Conservation (phyloP, 257 asterid species). For the Solanum paucissectum region DNA sequence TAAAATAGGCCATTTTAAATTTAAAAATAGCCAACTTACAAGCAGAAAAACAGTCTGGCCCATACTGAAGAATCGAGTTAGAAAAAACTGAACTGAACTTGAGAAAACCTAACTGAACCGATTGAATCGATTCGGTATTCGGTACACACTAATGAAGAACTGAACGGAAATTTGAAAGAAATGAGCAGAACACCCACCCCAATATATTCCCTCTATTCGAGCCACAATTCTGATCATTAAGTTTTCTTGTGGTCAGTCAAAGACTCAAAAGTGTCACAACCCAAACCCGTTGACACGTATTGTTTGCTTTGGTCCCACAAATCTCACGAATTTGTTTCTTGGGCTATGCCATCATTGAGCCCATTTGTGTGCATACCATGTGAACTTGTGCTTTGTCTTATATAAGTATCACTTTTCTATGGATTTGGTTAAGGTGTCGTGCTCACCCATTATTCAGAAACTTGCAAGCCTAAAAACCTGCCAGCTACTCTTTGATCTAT, state of each 20-base stretch:
- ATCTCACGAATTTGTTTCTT: not conserved
- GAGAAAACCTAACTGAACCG: not conserved
- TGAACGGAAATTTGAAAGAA: not conserved
- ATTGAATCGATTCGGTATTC: not conserved
- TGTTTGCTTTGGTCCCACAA: not conserved
- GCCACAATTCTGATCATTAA: not conserved
- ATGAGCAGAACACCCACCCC: not conserved
- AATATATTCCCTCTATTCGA: not conserved
- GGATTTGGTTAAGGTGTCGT: not conserved
- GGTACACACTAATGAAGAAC: not conserved
- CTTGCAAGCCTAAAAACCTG: not conserved
- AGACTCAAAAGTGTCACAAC: too few relatives aligned
- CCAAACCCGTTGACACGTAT: not conserved
- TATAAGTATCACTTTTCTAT: not conserved
- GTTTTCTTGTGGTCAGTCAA: not conserved
- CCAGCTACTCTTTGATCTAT: not conserved
- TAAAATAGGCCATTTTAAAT: too few relatives aligned
- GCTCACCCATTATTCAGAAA: not conserved
- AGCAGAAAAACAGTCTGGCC: not conserved
- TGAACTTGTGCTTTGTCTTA: not conserved
- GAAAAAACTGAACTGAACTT: not conserved
- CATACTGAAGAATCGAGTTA: not conserved
- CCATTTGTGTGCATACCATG: not conserved
- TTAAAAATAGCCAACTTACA: not conserved
- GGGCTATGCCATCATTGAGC: not conserved